These are phyloP conservation scores for Xylaria sp. DNA, from an alignment of 2,329 filamentous ascomycete genomes.

Conservation along the genomic window DNA sequence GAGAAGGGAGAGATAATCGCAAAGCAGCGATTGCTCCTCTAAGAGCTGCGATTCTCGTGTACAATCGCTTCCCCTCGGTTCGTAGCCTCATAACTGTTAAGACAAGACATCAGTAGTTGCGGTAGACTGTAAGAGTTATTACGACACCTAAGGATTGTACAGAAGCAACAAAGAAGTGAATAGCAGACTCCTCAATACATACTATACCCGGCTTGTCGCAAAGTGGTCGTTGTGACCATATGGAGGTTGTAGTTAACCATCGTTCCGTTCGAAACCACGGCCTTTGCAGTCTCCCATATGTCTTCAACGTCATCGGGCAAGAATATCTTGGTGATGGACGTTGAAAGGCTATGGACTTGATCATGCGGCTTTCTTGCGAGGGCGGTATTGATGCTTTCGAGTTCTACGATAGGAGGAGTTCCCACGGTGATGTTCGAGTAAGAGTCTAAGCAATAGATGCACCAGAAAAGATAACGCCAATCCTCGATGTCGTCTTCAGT, in stretches of 20 bases:
- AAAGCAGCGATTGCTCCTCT: constrained; percentile 42
- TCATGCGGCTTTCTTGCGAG: constrained; percentile 38
- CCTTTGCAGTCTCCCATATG: constrained; percentile 42
- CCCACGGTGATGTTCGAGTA: constrained; percentile 50
- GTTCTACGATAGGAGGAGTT: constrained; percentile 46
- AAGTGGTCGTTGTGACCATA: constrained; percentile 45
- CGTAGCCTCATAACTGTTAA: constrained; percentile 36
- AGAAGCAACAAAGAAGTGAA: neutral
- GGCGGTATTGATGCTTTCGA: constrained; percentile 47
- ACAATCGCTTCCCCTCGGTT: constrained; percentile 35
- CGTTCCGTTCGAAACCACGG: constrained; percentile 36
- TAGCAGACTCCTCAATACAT: constrained; percentile 24
- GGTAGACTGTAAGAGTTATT: neutral
- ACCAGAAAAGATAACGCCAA: constrained; percentile 53
- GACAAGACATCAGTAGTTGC: constrained; percentile 13
- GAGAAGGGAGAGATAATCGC: constrained; percentile 46
- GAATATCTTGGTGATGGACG: constrained; percentile 37
- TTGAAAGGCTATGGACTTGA: constrained; percentile 16
- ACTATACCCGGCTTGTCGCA: constrained; percentile 44
- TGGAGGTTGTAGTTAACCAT: constrained; percentile 45
- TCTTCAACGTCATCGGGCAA: constrained; percentile 43
- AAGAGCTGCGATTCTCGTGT: constrained; percentile 32
- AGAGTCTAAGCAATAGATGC: constrained; percentile 51
- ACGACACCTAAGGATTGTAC: neutral
- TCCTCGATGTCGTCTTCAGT: constrained; percentile 49